Conservation (phyloP, 441 rosid genomes). For the Codiaeum variegatum region DNA sequence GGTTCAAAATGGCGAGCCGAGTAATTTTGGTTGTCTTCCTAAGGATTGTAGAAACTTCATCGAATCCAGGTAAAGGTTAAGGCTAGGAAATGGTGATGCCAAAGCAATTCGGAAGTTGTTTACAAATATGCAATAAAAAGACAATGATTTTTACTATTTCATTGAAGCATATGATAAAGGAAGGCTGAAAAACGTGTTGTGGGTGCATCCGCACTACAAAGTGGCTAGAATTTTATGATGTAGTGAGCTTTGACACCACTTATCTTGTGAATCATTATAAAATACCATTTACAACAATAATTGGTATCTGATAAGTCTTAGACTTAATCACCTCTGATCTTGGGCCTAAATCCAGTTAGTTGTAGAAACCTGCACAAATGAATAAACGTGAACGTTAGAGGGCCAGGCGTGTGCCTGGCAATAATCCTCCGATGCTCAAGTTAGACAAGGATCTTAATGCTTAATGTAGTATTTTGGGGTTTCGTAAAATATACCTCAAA, state of each 20-base stretch:
- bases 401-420: too few relatives aligned
- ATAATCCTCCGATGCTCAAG: too few relatives aligned
- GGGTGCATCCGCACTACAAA: neutral
- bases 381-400: too few relatives aligned
- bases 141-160: neutral
- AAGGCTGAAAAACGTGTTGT: too few relatives aligned
- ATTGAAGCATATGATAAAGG: neutral
- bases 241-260: neutral
- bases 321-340: too few relatives aligned
- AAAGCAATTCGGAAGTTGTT: neutral
- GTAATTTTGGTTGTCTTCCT: neutral
- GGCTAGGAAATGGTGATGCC: neutral
- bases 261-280: neutral
- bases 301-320: too few relatives aligned
- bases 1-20: neutral
- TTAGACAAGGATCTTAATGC: too few relatives aligned
- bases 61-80: neutral
- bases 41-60: neutral
- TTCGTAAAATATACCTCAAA: too few relatives aligned
- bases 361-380: too few relatives aligned
- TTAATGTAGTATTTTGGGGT: too few relatives aligned
- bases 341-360: too few relatives aligned
- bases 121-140: neutral
- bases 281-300: neutral
- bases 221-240: neutral